Evolutionary conservation across 2,329 filamentous ascomycete species (phyloP).

Genomic region (Phaeomoniella chlamydospora): DNA sequence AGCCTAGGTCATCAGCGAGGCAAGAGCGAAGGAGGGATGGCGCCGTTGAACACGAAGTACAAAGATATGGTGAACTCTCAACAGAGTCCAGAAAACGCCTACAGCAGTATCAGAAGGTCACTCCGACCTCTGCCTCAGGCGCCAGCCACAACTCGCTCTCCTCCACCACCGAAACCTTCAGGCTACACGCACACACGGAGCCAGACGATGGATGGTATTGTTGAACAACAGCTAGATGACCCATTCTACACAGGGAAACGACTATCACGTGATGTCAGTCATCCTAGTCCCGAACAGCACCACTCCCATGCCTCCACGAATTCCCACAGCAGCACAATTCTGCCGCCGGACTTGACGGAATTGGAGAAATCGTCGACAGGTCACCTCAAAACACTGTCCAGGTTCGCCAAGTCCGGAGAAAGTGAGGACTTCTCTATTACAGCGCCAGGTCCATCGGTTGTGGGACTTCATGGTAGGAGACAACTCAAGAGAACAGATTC

Average conservation of each 20-base stretch:
- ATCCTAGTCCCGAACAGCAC: constrained; percentile 19
- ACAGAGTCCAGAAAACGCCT: constrained; percentile 47
- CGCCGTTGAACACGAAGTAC: constrained; percentile 34
- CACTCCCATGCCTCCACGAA: constrained; percentile 11
- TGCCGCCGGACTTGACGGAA: constrained; percentile 60
- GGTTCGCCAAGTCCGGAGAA: constrained; percentile 59
- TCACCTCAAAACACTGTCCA: constrained; percentile 76
- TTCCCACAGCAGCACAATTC: constrained; percentile 32
- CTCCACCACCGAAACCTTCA: constrained; percentile 19
- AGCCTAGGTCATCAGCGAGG: constrained; percentile 53
- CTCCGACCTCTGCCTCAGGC: constrained; percentile 59
- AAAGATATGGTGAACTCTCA: constrained; percentile 24
- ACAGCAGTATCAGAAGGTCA: constrained; percentile 60
- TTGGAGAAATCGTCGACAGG: constrained; percentile 81
- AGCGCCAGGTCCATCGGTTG: constrained; percentile 68
- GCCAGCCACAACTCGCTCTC: constrained; percentile 34
- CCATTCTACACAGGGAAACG: constrained; percentile 23
- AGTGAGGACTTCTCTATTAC: constrained; percentile 71
- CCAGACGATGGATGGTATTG: constrained; percentile 50
- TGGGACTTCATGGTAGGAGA: constrained; percentile 70
- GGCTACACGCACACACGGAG: constrained; percentile 35
- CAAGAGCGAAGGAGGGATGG: constrained; percentile 55
- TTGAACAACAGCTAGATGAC: constrained; percentile 34
- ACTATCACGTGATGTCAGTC: constrained; percentile 29
- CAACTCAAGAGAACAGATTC: constrained; percentile 59